phyloP scores from a whole-genome alignment of 2,329 filamentous ascomycete species.

The Talaromyces sp. region DNA sequence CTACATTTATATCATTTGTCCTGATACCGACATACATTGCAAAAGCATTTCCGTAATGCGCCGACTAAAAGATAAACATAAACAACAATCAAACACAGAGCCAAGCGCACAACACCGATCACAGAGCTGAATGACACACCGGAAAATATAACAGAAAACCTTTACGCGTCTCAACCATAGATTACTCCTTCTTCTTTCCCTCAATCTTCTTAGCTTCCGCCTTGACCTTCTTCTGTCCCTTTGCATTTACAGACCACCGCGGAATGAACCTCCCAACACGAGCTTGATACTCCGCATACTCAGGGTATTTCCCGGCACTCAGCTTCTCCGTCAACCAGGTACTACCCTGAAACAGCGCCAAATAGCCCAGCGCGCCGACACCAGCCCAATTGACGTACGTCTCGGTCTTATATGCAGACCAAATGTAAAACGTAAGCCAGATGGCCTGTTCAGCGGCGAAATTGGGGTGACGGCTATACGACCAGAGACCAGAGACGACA shows the following conservation, averaged over 20 bases:
- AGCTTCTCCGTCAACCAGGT: constrained; percentile 84
- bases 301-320: constrained; percentile 76
- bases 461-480: constrained; percentile 87
- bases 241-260: constrained; percentile 34
- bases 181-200: not conserved
- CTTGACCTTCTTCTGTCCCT: constrained; percentile 18
- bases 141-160: not conserved
- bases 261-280: constrained; percentile 83
- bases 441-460: constrained; percentile 88
- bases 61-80: not conserved
- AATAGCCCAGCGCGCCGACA: constrained; percentile 64
- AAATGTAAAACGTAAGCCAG: constrained; percentile 85
- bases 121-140: not conserved
- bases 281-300: constrained; percentile 80
- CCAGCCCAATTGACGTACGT: constrained; percentile 75
- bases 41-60: not conserved
- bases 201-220: constrained; percentile 9
- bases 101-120: not conserved
- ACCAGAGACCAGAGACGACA: constrained; percentile 77
- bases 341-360: constrained; percentile 83
- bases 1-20: not conserved
- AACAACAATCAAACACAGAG: not conserved
- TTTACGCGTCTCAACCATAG: not conserved
- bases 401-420: constrained; percentile 73
- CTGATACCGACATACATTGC: not conserved